Evolutionary conservation across 768 basidiomycete genomes (phyloP).

Genomic region (Calocera viscosa): DNA sequence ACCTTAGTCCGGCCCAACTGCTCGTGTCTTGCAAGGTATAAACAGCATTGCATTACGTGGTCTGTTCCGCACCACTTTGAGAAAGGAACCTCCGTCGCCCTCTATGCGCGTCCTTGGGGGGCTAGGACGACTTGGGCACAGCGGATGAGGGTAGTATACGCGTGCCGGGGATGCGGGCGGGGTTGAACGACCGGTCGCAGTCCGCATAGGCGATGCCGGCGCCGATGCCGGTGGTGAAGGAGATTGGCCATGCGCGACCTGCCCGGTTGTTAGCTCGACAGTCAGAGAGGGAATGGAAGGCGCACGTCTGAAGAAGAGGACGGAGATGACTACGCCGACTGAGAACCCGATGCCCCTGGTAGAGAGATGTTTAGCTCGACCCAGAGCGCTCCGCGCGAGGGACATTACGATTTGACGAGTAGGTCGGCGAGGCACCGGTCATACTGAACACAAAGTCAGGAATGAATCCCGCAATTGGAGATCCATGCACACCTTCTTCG

Average conservation of each 20-base stretch:
- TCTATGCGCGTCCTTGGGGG: background rate
- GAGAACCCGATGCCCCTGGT: constrained; percentile 77
- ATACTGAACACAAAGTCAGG: constrained; percentile 37
- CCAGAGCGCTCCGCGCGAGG: background rate
- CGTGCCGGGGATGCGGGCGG: constrained; percentile 74
- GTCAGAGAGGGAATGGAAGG: constrained; percentile 21
- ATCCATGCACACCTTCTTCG: constrained; percentile 59
- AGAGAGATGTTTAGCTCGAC: constrained; percentile 10
- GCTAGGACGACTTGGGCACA: background rate
- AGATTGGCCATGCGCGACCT: constrained; percentile 91
- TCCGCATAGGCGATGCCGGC: constrained; percentile 79
- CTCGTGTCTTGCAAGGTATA: background rate
- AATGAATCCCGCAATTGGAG: background rate
- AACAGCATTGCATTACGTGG: background rate
- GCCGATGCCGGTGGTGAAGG: constrained; percentile 75
- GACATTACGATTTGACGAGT: constrained; percentile 70
- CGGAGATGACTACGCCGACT: constrained; percentile 75
- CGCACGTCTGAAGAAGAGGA: constrained; percentile 83
- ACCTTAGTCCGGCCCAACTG: background rate
- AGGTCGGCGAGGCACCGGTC: constrained; percentile 68
- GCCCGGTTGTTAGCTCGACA: constrained; percentile 11
- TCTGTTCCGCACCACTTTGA: background rate
- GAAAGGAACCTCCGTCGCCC: background rate
- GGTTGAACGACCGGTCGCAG: constrained; percentile 88
- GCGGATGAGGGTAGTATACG: constrained; percentile 40